These are phyloP conservation scores for Geotrichum ghanense DNA, from an alignment of 805 yeast species.

Conservation along the genomic window DNA sequence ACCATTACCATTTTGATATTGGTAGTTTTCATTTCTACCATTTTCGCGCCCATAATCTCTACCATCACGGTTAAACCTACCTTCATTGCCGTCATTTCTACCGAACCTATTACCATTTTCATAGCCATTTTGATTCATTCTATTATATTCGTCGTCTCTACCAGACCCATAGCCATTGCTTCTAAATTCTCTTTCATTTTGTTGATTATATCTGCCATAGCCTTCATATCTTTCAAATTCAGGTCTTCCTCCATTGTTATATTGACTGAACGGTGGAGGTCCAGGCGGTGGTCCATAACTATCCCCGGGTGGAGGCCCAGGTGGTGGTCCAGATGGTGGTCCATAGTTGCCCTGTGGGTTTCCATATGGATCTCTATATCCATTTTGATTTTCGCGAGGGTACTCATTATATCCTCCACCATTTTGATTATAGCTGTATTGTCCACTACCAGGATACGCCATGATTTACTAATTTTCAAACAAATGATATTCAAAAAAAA, in stretches of 20 bases:
- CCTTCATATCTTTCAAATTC: too few relatives aligned
- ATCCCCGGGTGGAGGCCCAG: constrained; percentile 17
- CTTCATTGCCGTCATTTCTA: constrained; percentile 6
- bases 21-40: too few relatives aligned
- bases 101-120: constrained; percentile 2
- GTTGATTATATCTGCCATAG: constrained; percentile 13
- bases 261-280: constrained; percentile 8
- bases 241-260: constrained; percentile 12
- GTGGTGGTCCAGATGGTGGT: constrained; percentile 21
- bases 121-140: background rate
- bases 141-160: too few relatives aligned
- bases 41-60: too few relatives aligned
- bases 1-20: too few relatives aligned
- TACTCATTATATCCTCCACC: constrained; percentile 9
- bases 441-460: constrained; percentile 28
- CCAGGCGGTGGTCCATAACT: constrained; percentile 10
- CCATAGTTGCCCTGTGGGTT: constrained; percentile 8
- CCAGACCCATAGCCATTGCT: too few relatives aligned
- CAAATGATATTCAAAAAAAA: too few relatives aligned
- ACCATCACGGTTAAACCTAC: constrained; percentile 10
- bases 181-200: constrained; percentile 10
- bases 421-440: constrained; percentile 13
- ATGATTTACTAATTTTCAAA: constrained; percentile 5
- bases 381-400: constrained; percentile 14
- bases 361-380: constrained; percentile 14